Base-by-base conservation (phyloP, 2,329 filamentous ascomycete species). In the Ascocoryne sarcoides region DNA sequence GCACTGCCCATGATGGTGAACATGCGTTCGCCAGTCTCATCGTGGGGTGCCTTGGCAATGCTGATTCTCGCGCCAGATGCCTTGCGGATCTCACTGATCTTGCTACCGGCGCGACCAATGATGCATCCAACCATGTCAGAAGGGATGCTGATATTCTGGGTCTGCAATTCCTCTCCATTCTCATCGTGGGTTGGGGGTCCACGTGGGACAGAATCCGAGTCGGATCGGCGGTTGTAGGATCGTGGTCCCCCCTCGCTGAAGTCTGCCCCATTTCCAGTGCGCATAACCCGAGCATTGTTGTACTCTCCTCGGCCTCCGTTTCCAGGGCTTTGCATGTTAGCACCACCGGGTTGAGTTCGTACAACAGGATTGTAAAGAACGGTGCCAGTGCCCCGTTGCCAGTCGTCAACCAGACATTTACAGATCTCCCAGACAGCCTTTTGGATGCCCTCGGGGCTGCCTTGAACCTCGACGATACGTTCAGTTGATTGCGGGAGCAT, bases 101-200 rank as follows among this genome's bases (percentile, higher is more conserved):
- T 98, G 71, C 77, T 89, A 50, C 92, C 92, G 40, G 75, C 87
- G 50, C 89, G 84, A 52, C 92, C 92, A 62, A 98, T 98, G 68
- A 98, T 98, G 68, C 92, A 98, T 53, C 92, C 92, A 63, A 98
- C 92, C 92, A 98, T 98, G 69, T 98, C 92, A 35, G 92, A 89
- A 18, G 92, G 92, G 58, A 98, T 98, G 71, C 88, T 95, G 67
- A 98, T 98, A 69, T 98, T 98, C 62, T 98, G 92, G 1, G 92
- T 98, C 65, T 95, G 90, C 46, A 96, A 84, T 65, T 95, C 90
- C 62, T 96, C 92, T 48, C 92, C 92, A 50, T 96, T 93, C 66
- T 96, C 90, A 48, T 92, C 89, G 58, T 93, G 85, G 32, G 86
- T 86, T 16, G 87, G 88, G 32, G 85, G 86, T 41, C 85, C 85